phyloP scores from a whole-genome alignment of 768 basidiomycete genomes.

The Mycena galopus region DNA sequence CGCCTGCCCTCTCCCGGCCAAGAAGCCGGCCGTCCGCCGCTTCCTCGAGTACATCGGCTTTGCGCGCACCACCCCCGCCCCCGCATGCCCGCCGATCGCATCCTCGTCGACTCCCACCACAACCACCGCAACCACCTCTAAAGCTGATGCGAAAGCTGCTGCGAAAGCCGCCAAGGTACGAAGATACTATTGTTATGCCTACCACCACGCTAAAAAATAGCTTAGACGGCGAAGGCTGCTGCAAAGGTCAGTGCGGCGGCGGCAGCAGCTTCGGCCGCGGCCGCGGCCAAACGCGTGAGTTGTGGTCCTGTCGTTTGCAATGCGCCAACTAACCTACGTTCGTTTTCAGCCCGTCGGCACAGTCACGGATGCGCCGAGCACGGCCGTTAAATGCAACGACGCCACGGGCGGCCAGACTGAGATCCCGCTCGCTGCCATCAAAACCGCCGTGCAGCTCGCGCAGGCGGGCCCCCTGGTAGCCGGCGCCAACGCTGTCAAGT shows the following conservation, averaged over 20 bases:
- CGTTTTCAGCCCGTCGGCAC: slow-evolving; percentile 1
- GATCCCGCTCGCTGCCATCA: slow-evolving; percentile 22
- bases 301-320: neutral
- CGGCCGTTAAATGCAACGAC: slow-evolving; percentile 21
- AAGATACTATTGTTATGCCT: too few species aligned
- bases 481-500: slow-evolving; percentile 25
- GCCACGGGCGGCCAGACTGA: neutral
- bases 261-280: slow-evolving; percentile 1
- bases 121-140: too few species aligned
- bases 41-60: slow-evolving; percentile 31
- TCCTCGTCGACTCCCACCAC: slow-evolving; percentile 6
- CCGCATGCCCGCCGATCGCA: neutral
- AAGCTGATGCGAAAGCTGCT: slow-evolving; percentile 18
- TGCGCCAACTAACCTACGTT: neutral
- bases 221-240: slow-evolving; percentile 7
- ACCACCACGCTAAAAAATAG: too few species aligned
- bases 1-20: slow-evolving; percentile 2
- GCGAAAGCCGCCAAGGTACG: slow-evolving; percentile 12
- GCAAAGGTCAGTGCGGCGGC: neutral
- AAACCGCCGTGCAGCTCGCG: slow-evolving; percentile 25
- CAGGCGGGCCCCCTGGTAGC: slow-evolving; percentile 26
- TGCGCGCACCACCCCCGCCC: slow-evolving; percentile 2
- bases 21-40: slow-evolving; percentile 16
- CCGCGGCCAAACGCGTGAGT: slow-evolving; percentile 26
- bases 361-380: slow-evolving; percentile 25